Conservation (phyloP, 345 rosid species). For the Acer negundo region DNA sequence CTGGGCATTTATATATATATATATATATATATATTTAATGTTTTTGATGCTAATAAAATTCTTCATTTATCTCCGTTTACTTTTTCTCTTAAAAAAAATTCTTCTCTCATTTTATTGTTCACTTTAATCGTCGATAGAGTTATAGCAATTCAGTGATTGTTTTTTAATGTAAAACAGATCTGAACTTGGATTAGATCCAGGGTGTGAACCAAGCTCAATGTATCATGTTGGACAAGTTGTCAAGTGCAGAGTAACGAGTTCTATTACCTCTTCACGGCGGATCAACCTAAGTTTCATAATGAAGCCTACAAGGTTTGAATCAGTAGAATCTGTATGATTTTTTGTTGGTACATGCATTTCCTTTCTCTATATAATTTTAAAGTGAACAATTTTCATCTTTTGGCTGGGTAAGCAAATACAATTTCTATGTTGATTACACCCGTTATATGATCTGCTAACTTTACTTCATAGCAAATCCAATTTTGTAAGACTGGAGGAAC, state of each 20-base stretch:
- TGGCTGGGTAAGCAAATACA: background rate
- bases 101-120: slow-evolving; percentile 8
- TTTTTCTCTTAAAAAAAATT: background rate
- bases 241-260: slow-evolving; percentile 82
- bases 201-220: slow-evolving; percentile 61
- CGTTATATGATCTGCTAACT: background rate
- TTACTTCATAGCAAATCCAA: background rate
- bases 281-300: slow-evolving; percentile 84
- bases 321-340: slow-evolving; percentile 3
- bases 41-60: background rate
- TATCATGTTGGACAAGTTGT: slow-evolving; percentile 95
- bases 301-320: slow-evolving; percentile 73
- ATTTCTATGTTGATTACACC: background rate
- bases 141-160: slow-evolving; percentile 23
- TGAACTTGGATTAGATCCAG: slow-evolving; percentile 88
- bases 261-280: slow-evolving; percentile 62
- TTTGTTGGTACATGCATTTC: background rate
- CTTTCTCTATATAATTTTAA: background rate
- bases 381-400: background rate
- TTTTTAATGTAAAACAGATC: slow-evolving; percentile 51
- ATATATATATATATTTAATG: too few relatives aligned
- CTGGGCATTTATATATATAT: background rate
- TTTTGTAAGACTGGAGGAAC: background rate
- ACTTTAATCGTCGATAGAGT: slow-evolving; percentile 20
- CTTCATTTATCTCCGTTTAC: background rate